A percentile compares a stretch with the other conserved stretches of the same genome.
These are phyloP conservation scores for Xerocomellus amylosporus DNA, from an alignment of 768 basidiomycete genomes.

Conservation along the genomic window DNA sequence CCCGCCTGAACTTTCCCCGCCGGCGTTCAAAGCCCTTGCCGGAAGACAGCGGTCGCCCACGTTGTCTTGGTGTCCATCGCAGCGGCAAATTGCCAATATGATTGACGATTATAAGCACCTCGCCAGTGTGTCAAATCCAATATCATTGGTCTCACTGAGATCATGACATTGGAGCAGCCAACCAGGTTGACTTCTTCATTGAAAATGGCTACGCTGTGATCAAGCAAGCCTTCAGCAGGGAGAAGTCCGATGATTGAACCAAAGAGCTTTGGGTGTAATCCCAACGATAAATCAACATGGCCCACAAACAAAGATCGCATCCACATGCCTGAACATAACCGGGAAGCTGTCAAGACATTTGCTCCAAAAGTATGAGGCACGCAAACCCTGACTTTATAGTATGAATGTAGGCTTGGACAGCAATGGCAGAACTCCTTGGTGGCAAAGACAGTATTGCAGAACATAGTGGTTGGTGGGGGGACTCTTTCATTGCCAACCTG, in stretches of 20 bases:
- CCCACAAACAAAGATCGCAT: conserved; percentile 39
- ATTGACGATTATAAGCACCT: neutral
- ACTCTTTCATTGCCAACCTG: conserved; percentile 11
- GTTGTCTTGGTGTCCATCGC: neutral
- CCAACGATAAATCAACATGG: conserved; percentile 57
- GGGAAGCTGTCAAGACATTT: conserved; percentile 42
- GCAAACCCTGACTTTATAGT: neutral
- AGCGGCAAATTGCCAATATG: neutral
- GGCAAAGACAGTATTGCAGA: conserved; percentile 1
- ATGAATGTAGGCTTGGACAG: neutral
- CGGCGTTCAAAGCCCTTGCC: neutral
- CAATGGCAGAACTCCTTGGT: conserved; percentile 5
- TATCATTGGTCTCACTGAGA: neutral
- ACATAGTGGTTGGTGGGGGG: conserved; percentile 3
- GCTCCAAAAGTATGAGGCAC: conserved; percentile 44
- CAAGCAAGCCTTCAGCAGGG: conserved; percentile 50
- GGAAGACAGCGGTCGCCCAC: neutral
- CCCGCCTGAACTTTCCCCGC: neutral
- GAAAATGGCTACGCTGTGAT: conserved; percentile 55
- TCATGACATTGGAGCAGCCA: neutral
- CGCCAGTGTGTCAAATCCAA: neutral
- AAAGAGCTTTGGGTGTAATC: conserved; percentile 51
- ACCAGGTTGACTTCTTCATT: conserved; percentile 56
- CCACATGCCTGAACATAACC: conserved; percentile 54
- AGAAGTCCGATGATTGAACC: conserved; percentile 47